These are phyloP conservation scores for Hypoxylon sp. DNA, from an alignment of 2,329 filamentous ascomycete genomes.

Conservation along the genomic window DNA sequence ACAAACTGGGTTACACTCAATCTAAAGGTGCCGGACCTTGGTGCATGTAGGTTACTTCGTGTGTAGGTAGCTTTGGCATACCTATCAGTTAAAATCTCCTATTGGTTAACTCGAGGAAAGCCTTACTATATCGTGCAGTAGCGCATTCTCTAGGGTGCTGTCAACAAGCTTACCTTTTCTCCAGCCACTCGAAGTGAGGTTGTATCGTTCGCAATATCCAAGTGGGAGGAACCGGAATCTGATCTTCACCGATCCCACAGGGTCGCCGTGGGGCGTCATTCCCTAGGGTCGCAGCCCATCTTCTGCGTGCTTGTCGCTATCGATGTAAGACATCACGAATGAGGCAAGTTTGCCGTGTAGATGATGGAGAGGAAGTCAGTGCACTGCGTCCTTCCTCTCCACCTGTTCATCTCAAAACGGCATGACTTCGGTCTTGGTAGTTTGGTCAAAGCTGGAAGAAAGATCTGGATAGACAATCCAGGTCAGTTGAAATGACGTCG, in stretches of 20 bases:
- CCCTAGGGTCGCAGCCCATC: constrained; percentile 15
- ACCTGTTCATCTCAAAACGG: constrained; percentile 20
- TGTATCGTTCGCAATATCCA: constrained; percentile 11
- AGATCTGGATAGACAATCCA: not conserved
- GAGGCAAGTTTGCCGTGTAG: constrained; percentile 7
- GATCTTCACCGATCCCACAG: constrained; percentile 16
- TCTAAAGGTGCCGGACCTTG: constrained; percentile 25
- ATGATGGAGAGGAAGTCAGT: constrained; percentile 23
- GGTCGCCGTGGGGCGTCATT: constrained; percentile 20
- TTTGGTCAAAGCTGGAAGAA: constrained; percentile 11
- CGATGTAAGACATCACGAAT: constrained; percentile 21
- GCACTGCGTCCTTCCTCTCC: constrained; percentile 32
- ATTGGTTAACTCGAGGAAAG: constrained; percentile 14
- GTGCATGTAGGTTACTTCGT: too few relatives aligned
- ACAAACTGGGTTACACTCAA: constrained; percentile 16
- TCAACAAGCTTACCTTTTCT: constrained; percentile 6
- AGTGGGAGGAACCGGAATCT: constrained; percentile 9
- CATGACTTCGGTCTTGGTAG: constrained; percentile 26
- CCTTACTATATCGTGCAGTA: constrained; percentile 11
- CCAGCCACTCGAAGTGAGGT: constrained; percentile 2
- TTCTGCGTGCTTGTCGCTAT: constrained; percentile 9
- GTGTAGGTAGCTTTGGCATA: too few relatives aligned
- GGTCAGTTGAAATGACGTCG: constrained; percentile 18
- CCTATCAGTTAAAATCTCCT: constrained; percentile 19
- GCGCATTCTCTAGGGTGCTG: constrained; percentile 4